Evolutionary conservation across 1,139 yeast genomes (phyloP).

Genomic region (Pneumocystis jirovecii): DNA sequence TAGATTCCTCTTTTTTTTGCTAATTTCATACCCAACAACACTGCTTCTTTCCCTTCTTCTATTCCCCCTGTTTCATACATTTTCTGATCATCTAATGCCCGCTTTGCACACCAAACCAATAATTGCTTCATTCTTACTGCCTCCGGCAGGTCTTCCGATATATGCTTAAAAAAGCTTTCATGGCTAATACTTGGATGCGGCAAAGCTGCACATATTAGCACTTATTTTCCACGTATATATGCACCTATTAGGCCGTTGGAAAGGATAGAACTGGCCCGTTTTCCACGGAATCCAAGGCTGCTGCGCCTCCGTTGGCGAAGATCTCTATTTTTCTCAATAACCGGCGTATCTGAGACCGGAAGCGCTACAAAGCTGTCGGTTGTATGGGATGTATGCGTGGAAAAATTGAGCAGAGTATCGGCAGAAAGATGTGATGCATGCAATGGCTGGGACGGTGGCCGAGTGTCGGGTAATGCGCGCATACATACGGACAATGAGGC

Average conservation of each 20-base stretch:
- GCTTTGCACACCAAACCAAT: conserved; percentile 51
- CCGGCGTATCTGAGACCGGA: conserved; percentile 31
- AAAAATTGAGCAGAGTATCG: not conserved
- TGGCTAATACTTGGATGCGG: conserved; percentile 53
- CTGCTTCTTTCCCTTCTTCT: conserved; percentile 6
- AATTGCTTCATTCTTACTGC: conserved; percentile 62
- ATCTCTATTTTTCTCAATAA: conserved; percentile 28
- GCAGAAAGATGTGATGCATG: not conserved
- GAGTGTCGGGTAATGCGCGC: not conserved
- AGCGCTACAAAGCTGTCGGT: conserved; percentile 20
- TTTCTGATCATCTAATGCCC: conserved; percentile 28
- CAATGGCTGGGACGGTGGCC: not conserved
- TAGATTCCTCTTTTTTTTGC: conserved; percentile 26
- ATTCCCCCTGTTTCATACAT: conserved; percentile 20
- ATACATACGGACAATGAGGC: not conserved
- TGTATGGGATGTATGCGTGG: not conserved
- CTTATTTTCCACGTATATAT: not conserved
- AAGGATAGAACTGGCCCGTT: conserved; percentile 48
- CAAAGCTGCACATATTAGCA: conserved; percentile 27
- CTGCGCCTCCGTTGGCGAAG: conserved; percentile 22
- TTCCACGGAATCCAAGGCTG: conserved; percentile 38
- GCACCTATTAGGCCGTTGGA: conserved; percentile 46
- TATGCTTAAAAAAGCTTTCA: conserved; percentile 44
- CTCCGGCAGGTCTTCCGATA: conserved; percentile 50
- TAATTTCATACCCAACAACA: not conserved